phyloP scores from a whole-genome alignment of 495 filamentous ascomycete genomes.

The Neohortaea acidophila region DNA sequence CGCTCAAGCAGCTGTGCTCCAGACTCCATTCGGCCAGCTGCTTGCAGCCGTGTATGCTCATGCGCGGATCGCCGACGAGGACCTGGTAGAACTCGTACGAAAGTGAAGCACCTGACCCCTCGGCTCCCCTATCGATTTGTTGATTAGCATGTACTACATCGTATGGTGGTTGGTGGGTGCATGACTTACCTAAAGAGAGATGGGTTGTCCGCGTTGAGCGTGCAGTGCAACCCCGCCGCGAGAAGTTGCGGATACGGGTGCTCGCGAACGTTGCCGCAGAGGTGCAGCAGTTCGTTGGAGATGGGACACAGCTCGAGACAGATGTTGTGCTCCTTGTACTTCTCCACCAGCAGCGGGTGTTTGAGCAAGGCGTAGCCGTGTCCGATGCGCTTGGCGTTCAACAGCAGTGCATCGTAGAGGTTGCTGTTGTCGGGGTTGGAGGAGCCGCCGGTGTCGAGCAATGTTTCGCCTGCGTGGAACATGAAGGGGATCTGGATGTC shows the following conservation, averaged over 20 bases:
- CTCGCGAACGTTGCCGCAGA: conserved; percentile 27
- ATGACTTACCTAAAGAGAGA: conserved; percentile 26
- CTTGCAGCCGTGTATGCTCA: conserved; percentile 27
- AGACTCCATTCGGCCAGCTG: conserved; percentile 28
- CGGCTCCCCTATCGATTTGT: conserved; percentile 17
- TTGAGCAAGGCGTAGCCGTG: conserved; percentile 27
- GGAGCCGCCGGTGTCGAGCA: conserved; percentile 28
- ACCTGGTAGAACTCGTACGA: conserved; percentile 30
- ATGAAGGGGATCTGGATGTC: conserved; percentile 26
- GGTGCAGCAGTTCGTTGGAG: conserved; percentile 29
- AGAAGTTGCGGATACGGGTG: conserved; percentile 27
- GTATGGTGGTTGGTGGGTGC: background rate
- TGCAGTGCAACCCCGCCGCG: conserved; percentile 26
- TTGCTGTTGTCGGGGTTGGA: conserved; percentile 26
- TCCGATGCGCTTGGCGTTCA: conserved; percentile 27
- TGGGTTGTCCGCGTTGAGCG: conserved; percentile 29
- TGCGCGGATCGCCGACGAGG: conserved; percentile 27
- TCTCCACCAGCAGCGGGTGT: conserved; percentile 24
- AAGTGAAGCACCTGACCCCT: conserved; percentile 21
- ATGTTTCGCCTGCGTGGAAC: conserved; percentile 29
- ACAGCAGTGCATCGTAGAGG: conserved; percentile 24
- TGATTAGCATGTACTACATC: conserved; percentile 2
- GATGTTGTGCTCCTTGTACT: conserved; percentile 25
- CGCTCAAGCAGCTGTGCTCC: conserved; percentile 23
- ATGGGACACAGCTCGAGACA: conserved; percentile 29